Evolutionary conservation across 768 basidiomycete species (phyloP).

Genomic region (Pulveroboletus sp.): DNA sequence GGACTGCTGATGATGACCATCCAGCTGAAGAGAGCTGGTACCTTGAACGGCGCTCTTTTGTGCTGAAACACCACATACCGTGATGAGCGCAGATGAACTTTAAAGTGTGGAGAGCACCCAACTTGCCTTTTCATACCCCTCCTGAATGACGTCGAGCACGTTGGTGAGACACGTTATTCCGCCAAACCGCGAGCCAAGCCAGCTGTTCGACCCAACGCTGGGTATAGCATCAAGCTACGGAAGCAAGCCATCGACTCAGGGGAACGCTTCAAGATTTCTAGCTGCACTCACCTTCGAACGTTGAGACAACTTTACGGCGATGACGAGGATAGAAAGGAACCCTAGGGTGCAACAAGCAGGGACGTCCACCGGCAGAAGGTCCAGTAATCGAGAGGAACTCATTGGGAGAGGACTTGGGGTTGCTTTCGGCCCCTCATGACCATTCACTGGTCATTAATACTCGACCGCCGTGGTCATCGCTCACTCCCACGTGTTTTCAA

Average conservation of each 20-base stretch:
- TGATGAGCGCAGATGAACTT: too few relatives aligned
- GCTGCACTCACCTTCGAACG: constrained; percentile 1
- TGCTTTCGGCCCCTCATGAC: not conserved
- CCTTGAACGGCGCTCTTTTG: constrained; percentile 29
- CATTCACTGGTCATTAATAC: too few relatives aligned
- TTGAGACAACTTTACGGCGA: not conserved
- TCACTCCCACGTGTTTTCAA: too few relatives aligned
- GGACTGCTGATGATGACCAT: constrained; percentile 16
- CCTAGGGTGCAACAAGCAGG: not conserved
- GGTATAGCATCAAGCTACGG: constrained; percentile 28
- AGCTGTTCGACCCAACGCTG: constrained; percentile 21
- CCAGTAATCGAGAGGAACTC: not conserved
- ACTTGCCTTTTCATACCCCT: constrained; percentile 33
- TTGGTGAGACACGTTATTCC: constrained; percentile 14
- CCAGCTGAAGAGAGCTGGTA: constrained; percentile 15
- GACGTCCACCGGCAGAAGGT: not conserved
- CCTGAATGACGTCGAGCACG: constrained; percentile 21
- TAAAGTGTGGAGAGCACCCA: not conserved
- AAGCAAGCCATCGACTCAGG: not conserved
- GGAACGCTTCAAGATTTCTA: not conserved
- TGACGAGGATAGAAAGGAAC: not conserved
- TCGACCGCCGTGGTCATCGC: too few relatives aligned
- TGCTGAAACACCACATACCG: constrained; percentile 15
- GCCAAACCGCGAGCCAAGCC: constrained; percentile 25
- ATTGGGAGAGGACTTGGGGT: not conserved